phyloP scores from a whole-genome alignment of 2,329 filamentous ascomycete species.

The Coleophoma cylindrospora region DNA sequence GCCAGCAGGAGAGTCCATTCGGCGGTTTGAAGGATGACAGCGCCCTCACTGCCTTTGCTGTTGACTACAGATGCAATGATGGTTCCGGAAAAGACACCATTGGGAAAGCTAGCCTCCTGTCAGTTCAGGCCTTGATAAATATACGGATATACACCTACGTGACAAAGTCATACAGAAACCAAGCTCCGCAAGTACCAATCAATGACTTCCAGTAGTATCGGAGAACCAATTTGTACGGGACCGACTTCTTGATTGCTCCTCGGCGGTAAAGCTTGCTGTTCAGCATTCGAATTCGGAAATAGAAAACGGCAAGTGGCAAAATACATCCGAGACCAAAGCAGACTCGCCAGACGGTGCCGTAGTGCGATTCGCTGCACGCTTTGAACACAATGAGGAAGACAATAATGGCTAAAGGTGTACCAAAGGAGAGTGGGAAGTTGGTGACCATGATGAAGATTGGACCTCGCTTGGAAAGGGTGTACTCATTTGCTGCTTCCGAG shows the following conservation, averaged over 20 bases:
- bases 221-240: constrained; percentile 44
- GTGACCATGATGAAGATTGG: constrained; percentile 42
- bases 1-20: constrained; percentile 44
- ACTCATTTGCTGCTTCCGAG: constrained; percentile 42
- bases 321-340: constrained; percentile 43
- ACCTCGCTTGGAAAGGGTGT: constrained; percentile 31
- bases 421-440: constrained; percentile 35
- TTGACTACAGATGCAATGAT: constrained; percentile 34
- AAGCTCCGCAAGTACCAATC: constrained; percentile 44
- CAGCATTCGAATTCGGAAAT: constrained; percentile 48
- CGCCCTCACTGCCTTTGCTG: constrained; percentile 15
- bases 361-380: constrained; percentile 27
- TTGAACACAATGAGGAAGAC: constrained; percentile 41
- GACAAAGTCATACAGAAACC: constrained; percentile 47
- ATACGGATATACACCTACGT: constrained; percentile 1
- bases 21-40: constrained; percentile 33
- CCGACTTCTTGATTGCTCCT: constrained; percentile 44
- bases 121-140: not conserved
- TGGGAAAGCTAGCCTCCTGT: constrained; percentile 30
- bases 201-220: constrained; percentile 50
- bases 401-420: constrained; percentile 35
- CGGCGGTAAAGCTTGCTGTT: constrained; percentile 46
- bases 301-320: constrained; percentile 48
- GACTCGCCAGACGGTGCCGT: constrained; percentile 40
- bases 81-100: constrained; percentile 39